These are phyloP conservation scores for Alnus glutinosa DNA, from an alignment of 306 rosid genomes.

Conservation along the genomic window DNA sequence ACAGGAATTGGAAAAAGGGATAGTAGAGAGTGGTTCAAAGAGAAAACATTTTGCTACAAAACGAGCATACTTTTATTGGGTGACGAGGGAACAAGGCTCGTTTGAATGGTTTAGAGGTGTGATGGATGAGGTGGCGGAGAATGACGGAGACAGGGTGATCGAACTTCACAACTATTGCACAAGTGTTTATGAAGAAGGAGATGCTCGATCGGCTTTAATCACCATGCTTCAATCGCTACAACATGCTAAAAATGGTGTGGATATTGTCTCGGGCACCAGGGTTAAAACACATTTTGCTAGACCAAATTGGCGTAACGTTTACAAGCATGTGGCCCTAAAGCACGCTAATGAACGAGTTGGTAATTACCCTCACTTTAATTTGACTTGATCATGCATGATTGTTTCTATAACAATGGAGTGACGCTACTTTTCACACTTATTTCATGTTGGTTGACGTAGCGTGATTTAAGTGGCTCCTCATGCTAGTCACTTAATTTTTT, in stretches of 20 bases:
- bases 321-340: slow-evolving; percentile 59
- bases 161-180: slow-evolving; percentile 89
- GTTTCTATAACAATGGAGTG: too few relatives aligned
- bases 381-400: too few relatives aligned
- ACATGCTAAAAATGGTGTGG: slow-evolving; percentile 78
- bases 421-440: too few relatives aligned
- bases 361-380: slow-evolving; percentile 19
- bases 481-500: too few relatives aligned
- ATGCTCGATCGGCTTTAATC: slow-evolving; percentile 79
- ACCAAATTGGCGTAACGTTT: slow-evolving; percentile 82
- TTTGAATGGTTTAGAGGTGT: slow-evolving; percentile 90
- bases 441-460: too few relatives aligned
- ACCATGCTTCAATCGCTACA: slow-evolving; percentile 87
- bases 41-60: slow-evolving; percentile 64
- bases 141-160: slow-evolving; percentile 56
- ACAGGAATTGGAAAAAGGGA: slow-evolving; percentile 55
- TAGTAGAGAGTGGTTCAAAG: slow-evolving; percentile 37
- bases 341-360: slow-evolving; percentile 72
- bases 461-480: too few relatives aligned
- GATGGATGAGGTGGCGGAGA: slow-evolving; percentile 82
- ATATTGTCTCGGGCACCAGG: slow-evolving; percentile 77
- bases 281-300: slow-evolving; percentile 83
- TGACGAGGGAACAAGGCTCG: slow-evolving; percentile 88
- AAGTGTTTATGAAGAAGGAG: slow-evolving; percentile 90
- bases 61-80: slow-evolving; percentile 91